A percentile compares a stretch with the other conserved stretches of the same genome.
phyloP scores from a whole-genome alignment of 148 eudicot species.

The Mesembryanthemum crystallinum region DNA sequence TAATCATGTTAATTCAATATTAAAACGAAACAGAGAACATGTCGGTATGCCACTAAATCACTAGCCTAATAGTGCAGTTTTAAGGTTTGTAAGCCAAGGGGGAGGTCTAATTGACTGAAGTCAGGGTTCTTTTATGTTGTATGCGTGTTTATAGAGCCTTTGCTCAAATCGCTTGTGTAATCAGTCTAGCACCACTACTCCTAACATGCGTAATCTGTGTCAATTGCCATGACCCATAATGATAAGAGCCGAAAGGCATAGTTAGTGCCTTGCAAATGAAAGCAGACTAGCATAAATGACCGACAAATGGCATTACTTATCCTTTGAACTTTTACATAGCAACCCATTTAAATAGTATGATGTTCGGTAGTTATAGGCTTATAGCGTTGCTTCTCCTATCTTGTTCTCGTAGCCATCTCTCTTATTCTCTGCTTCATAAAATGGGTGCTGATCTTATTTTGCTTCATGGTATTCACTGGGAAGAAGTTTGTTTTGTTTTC shows the following conservation, averaged over 20 bases:
- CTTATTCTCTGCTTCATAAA: not conserved
- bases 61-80: no score
- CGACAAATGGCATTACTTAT: not conserved
- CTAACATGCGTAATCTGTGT: no score
- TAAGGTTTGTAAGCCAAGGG: no score
- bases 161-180: not conserved
- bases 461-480: no score
- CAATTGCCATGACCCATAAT: no score
- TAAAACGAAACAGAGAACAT: no score
- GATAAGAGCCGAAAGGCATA: not conserved
- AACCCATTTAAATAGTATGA: not conserved
- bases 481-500: not conserved
- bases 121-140: not conserved
- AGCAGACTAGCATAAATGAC: not conserved
- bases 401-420: not conserved
- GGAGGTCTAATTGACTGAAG: no score
- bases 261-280: not conserved
- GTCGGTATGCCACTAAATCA: no score
- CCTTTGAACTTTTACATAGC: not conserved
- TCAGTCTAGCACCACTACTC: not conserved
- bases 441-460: not conserved
- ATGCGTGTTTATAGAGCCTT: not conserved
- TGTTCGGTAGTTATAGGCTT: not conserved
- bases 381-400: not conserved
- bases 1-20: no score